Base-by-base conservation (phyloP, 2,329 filamentous ascomycete genomes). In the Septoria petroselini region DNA sequence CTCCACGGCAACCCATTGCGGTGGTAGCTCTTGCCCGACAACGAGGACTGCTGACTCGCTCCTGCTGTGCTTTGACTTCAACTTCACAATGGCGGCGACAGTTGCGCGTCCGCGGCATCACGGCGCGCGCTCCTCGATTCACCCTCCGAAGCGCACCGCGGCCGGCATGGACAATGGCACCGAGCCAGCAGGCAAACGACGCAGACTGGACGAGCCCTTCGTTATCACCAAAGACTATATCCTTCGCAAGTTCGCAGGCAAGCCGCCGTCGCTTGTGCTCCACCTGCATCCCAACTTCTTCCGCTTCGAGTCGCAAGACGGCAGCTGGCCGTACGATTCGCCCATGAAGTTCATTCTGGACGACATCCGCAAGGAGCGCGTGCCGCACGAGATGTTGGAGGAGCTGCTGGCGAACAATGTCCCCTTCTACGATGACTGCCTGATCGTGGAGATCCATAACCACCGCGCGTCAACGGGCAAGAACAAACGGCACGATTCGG, bases 361-460 rank as follows among this genome's bases (percentile, higher is more conserved):
- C 58, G 90, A 95, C 68, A 70, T 97, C 38, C 79, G 79, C 58
- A 75, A 74, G 34, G 81, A 85, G 49, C 95, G 88, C 0, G 76
- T 98, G 29, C 93, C 93, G 1, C 90, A 96, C 69, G 90, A 96
- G 60, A 82, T 97, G 66, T 73, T 97, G 8, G 82, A 86, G 40
- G 85, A 91, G 59, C 81, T 98, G 47, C 77, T 83, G 21, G 77
- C 82, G 40, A 76, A 77, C 14, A 82, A 83, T 15, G 85, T 95
- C 11, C 77, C 79, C 7, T 97, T 95, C 66, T 98, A 97, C 67
- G 91, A 97, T 68, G 90, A 81, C 25, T 95, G 91, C 65, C 78
- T 98, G 50, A 97, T 98, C 59, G 90, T 98, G 29, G 85, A 95
- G 68, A 76, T 97, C n/a, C 81, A 95, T 62, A 88, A 97, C 66